Evolutionary conservation across 1,139 yeast genomes (phyloP).

Genomic region (Kodamaea suecica): DNA sequence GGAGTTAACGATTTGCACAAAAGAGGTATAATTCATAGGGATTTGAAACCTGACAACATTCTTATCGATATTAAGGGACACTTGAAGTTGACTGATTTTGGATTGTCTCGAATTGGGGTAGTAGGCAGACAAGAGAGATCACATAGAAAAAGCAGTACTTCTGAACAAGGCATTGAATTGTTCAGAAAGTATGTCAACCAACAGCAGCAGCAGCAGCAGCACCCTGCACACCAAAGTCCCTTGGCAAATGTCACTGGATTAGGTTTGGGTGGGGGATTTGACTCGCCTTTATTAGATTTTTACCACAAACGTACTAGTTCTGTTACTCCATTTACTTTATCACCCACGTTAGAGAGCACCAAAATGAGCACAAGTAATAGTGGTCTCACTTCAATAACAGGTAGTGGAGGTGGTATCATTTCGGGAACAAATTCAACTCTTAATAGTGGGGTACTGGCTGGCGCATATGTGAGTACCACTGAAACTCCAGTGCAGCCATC

Average conservation of each 20-base stretch:
- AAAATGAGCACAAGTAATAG: conserved; percentile 11
- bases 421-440: background rate
- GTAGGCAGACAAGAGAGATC: conserved; percentile 64
- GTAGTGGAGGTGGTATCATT: background rate
- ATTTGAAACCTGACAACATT: conserved; percentile 90
- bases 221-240: conserved; percentile 18
- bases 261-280: conserved; percentile 16
- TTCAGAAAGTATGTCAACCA: conserved; percentile 33
- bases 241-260: conserved; percentile 18
- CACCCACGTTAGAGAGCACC: conserved; percentile 41
- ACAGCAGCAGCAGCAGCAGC: conserved; percentile 13
- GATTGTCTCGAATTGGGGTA: conserved; percentile 85
- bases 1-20: conserved; percentile 88
- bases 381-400: background rate
- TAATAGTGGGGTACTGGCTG: conserved; percentile 14
- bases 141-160: conserved; percentile 44
- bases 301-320: conserved; percentile 35
- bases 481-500: conserved; percentile 4
- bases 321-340: conserved; percentile 49
- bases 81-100: conserved; percentile 90
- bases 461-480: conserved; percentile 4
- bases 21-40: conserved; percentile 90
- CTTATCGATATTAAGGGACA: conserved; percentile 86
- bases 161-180: conserved; percentile 45
- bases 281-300: conserved; percentile 33